Evolutionary conservation across 768 basidiomycete genomes (phyloP).

Genomic region (Lepiota venenata): DNA sequence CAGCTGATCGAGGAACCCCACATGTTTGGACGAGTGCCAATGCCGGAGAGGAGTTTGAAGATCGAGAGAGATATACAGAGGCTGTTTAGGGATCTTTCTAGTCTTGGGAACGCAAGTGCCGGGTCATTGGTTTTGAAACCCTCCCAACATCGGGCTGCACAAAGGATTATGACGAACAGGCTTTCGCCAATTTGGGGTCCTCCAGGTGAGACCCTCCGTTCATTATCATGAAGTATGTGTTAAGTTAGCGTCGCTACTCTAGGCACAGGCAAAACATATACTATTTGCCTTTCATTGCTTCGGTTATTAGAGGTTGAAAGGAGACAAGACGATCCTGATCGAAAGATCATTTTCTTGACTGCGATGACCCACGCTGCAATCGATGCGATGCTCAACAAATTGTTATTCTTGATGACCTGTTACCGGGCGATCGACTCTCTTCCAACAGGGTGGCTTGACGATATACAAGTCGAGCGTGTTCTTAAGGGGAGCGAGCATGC

Average conservation of each 20-base stretch:
- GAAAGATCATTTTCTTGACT: constrained; percentile 43
- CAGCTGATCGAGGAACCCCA: constrained; percentile 41
- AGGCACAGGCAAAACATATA: constrained; percentile 55
- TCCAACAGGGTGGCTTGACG: constrained; percentile 39
- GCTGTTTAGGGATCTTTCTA: constrained; percentile 34
- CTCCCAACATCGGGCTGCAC: constrained; percentile 43
- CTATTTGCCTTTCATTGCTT: constrained; percentile 42
- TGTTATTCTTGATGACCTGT: constrained; percentile 31
- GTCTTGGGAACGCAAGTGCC: constrained; percentile 31
- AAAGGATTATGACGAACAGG: constrained; percentile 39
- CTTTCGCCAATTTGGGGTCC: constrained; percentile 51
- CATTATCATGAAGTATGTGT: neutral
- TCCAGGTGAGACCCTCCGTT: constrained; percentile 29
- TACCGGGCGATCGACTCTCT: constrained; percentile 34
- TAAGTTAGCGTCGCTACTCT: neutral
- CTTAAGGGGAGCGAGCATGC: constrained; percentile 37
- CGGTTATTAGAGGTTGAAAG: constrained; percentile 41
- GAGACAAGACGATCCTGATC: constrained; percentile 23
- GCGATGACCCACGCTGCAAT: constrained; percentile 54
- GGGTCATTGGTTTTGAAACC: constrained; percentile 38
- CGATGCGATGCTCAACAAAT: constrained; percentile 42
- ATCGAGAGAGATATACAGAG: constrained; percentile 35
- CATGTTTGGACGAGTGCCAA: constrained; percentile 30
- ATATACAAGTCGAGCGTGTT: constrained; percentile 39
- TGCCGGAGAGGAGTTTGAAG: constrained; percentile 27